phyloP scores from a whole-genome alignment of 73 alveolate species.

The Tetrahymena thermophila region DNA sequence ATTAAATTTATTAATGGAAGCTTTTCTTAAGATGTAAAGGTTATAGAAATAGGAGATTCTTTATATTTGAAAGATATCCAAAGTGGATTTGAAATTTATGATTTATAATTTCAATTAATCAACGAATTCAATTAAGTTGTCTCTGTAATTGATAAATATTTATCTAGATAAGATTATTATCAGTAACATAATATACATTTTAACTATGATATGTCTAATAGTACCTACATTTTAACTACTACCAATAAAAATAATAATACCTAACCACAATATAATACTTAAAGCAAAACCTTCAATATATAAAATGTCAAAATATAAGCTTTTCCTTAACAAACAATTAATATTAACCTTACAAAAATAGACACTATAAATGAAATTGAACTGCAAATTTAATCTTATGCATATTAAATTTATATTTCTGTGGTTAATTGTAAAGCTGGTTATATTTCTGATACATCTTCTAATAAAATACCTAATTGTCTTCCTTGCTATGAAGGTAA shows the following conservation, averaged over 20 bases:
- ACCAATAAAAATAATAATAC: no score
- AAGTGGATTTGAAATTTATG: background rate
- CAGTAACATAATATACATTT: no score
- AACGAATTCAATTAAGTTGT: background rate
- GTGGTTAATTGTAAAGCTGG: background rate
- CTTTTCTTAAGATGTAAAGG: background rate
- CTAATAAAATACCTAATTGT: background rate
- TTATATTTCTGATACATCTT: background rate
- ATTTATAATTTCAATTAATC: background rate
- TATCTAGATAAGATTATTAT: background rate
- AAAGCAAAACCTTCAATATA: no score
- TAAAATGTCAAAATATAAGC: no score
- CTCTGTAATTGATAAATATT: background rate
- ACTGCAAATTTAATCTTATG: no score
- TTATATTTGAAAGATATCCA: background rate
- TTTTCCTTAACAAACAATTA: no score
- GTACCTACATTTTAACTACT: no score
- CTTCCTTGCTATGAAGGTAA: background rate
- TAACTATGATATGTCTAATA: no score
- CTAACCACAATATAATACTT: no score
- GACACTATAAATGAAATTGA: background rate
- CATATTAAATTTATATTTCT: background rate
- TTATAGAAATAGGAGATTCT: no score
- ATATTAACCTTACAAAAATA: no score
- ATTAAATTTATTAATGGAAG: background rate